Percentiles rank a stretch among this genome's conserved stretches.
These are phyloP conservation scores for Diaporthe nobilis DNA, from an alignment of 2,329 filamentous ascomycete genomes.

Conservation along the genomic window DNA sequence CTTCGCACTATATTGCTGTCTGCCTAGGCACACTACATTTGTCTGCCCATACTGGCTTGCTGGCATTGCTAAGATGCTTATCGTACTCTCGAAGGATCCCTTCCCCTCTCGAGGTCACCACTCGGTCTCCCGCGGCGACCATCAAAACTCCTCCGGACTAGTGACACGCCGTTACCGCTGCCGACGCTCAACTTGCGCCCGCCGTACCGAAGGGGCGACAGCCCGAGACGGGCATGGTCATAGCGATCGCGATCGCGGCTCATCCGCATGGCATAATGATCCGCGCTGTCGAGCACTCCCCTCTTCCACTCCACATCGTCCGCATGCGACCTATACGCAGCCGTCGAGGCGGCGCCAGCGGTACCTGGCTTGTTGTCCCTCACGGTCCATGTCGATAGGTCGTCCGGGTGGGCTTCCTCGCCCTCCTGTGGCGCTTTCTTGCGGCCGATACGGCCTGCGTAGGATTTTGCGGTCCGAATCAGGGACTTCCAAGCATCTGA, in stretches of 20 bases:
- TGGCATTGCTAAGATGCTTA: neutral
- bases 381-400: slow-evolving; percentile 21
- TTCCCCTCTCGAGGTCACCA: slow-evolving; percentile 42
- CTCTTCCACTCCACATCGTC: slow-evolving; percentile 37
- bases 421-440: neutral
- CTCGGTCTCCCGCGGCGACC: slow-evolving; percentile 39
- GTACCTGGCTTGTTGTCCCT: slow-evolving; percentile 35
- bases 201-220: slow-evolving; percentile 40
- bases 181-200: slow-evolving; percentile 40
- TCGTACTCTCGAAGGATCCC: slow-evolving; percentile 33
- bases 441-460: neutral
- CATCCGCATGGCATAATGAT: slow-evolving; percentile 21
- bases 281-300: slow-evolving; percentile 27
- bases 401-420: neutral
- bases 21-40: neutral
- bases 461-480: slow-evolving; percentile 3
- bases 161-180: slow-evolving; percentile 37
- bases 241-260: slow-evolving; percentile 37
- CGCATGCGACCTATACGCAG: slow-evolving; percentile 26
- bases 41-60: neutral
- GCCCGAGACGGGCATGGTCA: slow-evolving; percentile 35
- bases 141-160: slow-evolving; percentile 40
- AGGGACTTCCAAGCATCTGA: slow-evolving; percentile 42
- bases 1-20: neutral
- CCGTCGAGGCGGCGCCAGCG: slow-evolving; percentile 34